phyloP scores from a whole-genome alignment of 2,329 filamentous ascomycete genomes.

The Colletotrichum brevisporum region DNA sequence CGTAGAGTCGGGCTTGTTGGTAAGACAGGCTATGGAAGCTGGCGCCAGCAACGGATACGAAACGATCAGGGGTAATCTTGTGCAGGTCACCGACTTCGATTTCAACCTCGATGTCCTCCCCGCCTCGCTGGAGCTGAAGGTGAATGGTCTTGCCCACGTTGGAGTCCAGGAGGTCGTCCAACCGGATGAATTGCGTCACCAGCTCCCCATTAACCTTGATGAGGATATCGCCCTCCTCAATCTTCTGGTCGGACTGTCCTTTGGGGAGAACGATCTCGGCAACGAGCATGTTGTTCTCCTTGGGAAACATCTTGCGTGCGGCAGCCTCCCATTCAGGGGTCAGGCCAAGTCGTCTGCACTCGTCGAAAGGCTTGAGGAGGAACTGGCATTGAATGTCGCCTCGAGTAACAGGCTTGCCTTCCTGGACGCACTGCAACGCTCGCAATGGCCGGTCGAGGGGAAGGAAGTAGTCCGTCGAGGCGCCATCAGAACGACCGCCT shows the following conservation, averaged over 20 bases:
- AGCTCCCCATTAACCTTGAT: slow-evolving; percentile 95
- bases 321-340: slow-evolving; percentile 88
- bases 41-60: slow-evolving; percentile 92
- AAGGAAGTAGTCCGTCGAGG: slow-evolving; percentile 97
- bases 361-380: slow-evolving; percentile 96
- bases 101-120: slow-evolving; percentile 87
- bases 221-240: slow-evolving; percentile 95
- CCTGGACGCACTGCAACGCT: slow-evolving; percentile 87
- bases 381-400: slow-evolving; percentile 99
- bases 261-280: slow-evolving; percentile 94
- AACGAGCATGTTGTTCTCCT: slow-evolving; percentile 96
- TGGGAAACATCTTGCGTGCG: slow-evolving; percentile 86
- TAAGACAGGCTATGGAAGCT: slow-evolving; percentile 98
- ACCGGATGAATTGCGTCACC: slow-evolving; percentile 90
- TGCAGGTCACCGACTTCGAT: slow-evolving; percentile 91
- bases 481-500: slow-evolving; percentile 92
- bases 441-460: slow-evolving; percentile 91
- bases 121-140: slow-evolving; percentile 88
- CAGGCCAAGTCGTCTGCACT: slow-evolving; percentile 90
- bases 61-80: slow-evolving; percentile 94
- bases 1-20: slow-evolving; percentile 96
- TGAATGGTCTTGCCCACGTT: slow-evolving; percentile 85
- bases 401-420: slow-evolving; percentile 81
- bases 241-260: slow-evolving; percentile 87
- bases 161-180: slow-evolving; percentile 93